Evolutionary conservation across 2,329 filamentous ascomycete species (phyloP), one percentile per base, ranked within the genome.

Genomic region (Cladosporium oxysporum): DNA sequence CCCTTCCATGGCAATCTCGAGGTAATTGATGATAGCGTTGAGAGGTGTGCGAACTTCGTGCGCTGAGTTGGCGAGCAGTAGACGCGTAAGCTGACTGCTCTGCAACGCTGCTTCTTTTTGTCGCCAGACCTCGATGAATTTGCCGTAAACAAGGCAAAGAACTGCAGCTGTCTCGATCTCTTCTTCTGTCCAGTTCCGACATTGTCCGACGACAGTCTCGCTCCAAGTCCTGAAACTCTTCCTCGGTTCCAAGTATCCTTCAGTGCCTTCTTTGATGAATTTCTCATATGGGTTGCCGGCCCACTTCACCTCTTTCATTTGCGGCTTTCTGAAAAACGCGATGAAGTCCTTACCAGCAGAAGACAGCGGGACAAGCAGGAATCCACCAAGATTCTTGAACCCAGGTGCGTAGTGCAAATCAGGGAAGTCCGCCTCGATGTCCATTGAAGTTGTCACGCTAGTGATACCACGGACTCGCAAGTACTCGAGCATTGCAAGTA

Each of bases 1-100:
- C 0, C 92, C 92, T 78, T 97, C 93, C 1, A 97, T 80, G 0
- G 93, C 93, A 69, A 97, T 96, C 71, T 97, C 93, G 0, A 97
- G 84, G 71, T 96, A 97, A 72, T 97, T 97, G 78, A 97, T 96
- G 73, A 97, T 96, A 18, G 93, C 93, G 73, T 97, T 97, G 2
- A 97, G 80, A 0, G 93, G 93, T 0, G 93, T 97, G 59, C 93
- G 89, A 10, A 97, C 92, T 80, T 97, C 93, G 69, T 97, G 93
- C 0, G 93, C 93, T 0, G 92, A 96, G 70, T 97, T 96, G 5
- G 92, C 91, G 26, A 97, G 82, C 1, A 97, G 79, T 4, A 97
- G 79, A 57, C 87, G 84, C 0, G 92, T 96, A 2, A 97, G 82
- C 67, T 93, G 90, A 70, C 90, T 96, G 74, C 83, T 94, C 71